phyloP scores from a whole-genome alignment of 441 rosid species.

The Manihot esculenta region DNA sequence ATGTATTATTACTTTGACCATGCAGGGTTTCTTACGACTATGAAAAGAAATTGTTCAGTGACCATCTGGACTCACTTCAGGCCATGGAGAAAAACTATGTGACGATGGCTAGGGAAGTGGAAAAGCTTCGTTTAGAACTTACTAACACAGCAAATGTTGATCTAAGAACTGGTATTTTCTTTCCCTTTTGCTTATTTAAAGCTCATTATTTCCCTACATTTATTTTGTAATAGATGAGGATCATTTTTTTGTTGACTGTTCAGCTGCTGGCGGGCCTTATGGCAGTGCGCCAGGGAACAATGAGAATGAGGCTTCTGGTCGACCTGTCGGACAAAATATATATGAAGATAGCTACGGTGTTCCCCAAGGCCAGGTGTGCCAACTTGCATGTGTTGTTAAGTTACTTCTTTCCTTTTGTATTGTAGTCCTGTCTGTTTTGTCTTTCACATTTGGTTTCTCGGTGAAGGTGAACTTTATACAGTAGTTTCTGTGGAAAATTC shows the following conservation, averaged over 20 bases:
- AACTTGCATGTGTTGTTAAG: constrained; percentile 18
- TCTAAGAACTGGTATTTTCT: constrained; percentile 49
- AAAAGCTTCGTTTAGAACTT: constrained; percentile 79
- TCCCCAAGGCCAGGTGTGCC: constrained; percentile 57
- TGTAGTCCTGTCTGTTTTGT: constrained; percentile 8
- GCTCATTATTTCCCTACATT: background rate
- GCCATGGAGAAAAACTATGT: constrained; percentile 86
- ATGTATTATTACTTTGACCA: constrained; percentile 21
- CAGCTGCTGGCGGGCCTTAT: constrained; percentile 53
- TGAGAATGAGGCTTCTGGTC: constrained; percentile 54
- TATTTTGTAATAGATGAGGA: constrained; percentile 4
- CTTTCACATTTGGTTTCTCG: background rate
- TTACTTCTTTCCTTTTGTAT: constrained; percentile 1
- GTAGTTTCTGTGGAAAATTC: background rate
- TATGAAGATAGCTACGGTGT: constrained; percentile 56
- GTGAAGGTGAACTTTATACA: background rate
- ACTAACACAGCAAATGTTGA: constrained; percentile 55
- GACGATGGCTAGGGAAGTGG: constrained; percentile 87
- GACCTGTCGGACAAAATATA: constrained; percentile 43
- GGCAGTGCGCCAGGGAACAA: constrained; percentile 49
- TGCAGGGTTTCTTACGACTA: constrained; percentile 83
- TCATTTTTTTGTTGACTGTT: constrained; percentile 16
- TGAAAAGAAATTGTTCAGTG: constrained; percentile 84
- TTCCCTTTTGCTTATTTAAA: constrained; percentile 13
- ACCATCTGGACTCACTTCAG: constrained; percentile 93